phyloP scores from a whole-genome alignment of 2,329 filamentous ascomycete genomes.

The Trichoderma simmonsii region DNA sequence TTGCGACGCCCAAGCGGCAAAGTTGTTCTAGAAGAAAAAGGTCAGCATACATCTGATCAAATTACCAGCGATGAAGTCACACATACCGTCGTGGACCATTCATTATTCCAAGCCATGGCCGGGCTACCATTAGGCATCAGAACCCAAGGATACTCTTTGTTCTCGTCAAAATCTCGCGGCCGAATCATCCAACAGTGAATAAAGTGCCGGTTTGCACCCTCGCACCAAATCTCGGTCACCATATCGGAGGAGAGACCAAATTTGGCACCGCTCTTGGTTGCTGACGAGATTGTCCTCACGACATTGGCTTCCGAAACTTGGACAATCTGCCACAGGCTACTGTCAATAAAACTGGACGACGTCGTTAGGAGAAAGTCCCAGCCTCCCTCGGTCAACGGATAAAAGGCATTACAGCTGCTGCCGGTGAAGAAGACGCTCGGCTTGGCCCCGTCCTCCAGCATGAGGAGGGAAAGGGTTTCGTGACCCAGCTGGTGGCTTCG shows the following conservation, averaged over 20 bases:
- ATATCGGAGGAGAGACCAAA: conserved; percentile 36
- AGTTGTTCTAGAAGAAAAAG: conserved; percentile 44
- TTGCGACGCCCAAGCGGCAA: conserved; percentile 56
- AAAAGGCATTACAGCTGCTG: conserved; percentile 30
- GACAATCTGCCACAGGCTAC: conserved; percentile 37
- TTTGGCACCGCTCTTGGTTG: conserved; percentile 31
- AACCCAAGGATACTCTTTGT: conserved; percentile 37
- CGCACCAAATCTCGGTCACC: conserved; percentile 41
- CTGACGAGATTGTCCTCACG: conserved; percentile 30
- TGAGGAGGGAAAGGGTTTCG: conserved; percentile 32
- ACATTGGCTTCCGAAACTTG: conserved; percentile 24
- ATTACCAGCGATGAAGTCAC: not conserved
- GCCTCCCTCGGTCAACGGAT: conserved; percentile 27
- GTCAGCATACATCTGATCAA: not conserved
- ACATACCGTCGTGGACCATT: conserved; percentile 45
- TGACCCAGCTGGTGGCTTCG: conserved; percentile 35
- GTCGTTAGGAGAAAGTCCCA: conserved; percentile 35
- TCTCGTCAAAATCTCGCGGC: conserved; percentile 37
- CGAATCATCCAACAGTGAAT: conserved; percentile 41
- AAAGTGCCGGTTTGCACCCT: conserved; percentile 34
- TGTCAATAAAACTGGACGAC: conserved; percentile 38
- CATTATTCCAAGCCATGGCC: conserved; percentile 48
- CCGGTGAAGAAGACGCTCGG: conserved; percentile 27
- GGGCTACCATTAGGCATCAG: conserved; percentile 41
- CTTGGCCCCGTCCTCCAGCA: conserved; percentile 29